Evolutionary conservation across 2,329 filamentous ascomycete genomes (phyloP).

Genomic region (Microdochium bolleyi): DNA sequence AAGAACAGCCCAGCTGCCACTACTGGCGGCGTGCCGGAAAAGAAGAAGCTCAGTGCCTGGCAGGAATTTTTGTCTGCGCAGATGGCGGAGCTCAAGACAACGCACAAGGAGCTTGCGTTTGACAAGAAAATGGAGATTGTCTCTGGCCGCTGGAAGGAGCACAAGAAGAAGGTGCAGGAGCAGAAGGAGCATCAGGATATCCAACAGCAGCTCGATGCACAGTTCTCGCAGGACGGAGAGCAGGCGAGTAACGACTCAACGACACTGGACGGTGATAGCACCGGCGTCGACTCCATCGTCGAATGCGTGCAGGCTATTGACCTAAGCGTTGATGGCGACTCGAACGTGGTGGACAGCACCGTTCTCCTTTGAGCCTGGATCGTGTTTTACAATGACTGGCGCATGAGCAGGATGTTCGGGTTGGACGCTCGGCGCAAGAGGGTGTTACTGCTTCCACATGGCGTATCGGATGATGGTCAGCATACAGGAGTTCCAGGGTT

Average conservation of each 20-base stretch:
- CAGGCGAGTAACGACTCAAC: background rate
- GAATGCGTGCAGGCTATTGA: background rate
- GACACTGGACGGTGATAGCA: background rate
- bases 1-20: slow-evolving; percentile 1
- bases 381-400: background rate
- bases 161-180: slow-evolving; percentile 60
- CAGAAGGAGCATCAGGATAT: slow-evolving; percentile 48
- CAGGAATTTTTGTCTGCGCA: slow-evolving; percentile 33
- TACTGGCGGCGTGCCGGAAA: slow-evolving; percentile 3
- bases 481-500: background rate
- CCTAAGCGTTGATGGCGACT: background rate
- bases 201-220: slow-evolving; percentile 2
- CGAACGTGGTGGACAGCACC: background rate
- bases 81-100: slow-evolving; percentile 14
- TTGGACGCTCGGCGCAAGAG: background rate
- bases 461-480: background rate
- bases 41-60: slow-evolving; percentile 36
- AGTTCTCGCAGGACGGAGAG: background rate
- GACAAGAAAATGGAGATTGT: slow-evolving; percentile 61
- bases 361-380: background rate
- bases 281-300: background rate
- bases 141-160: slow-evolving; percentile 51
- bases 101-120: slow-evolving; percentile 28
- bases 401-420: background rate
- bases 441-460: background rate